Base-by-base conservation (phyloP, 495 filamentous ascomycete genomes). In the Penicillium robsamsonii region DNA sequence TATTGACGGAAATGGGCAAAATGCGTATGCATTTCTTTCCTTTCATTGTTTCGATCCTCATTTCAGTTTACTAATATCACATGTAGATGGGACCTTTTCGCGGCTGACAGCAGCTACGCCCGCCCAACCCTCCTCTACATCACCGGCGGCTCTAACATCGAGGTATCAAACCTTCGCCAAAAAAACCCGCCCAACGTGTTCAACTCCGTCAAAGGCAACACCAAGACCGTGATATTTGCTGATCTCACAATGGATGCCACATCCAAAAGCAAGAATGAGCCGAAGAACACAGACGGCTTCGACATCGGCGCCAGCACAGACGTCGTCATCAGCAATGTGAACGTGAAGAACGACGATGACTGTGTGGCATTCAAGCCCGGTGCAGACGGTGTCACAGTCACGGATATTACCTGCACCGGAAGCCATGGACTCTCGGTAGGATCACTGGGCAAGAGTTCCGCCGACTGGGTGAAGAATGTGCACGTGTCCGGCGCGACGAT, bases 351-450 rank as follows among this genome's bases (percentile, higher is more conserved):
- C 51, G 66, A 77, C 45, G 76, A 79, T 40, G 74, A 77, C 67
- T 79, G 75, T 37, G 69, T 79, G 11, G 76, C 75, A 0, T 75
- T 79, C 47, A 78, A 78, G 41, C 70, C 75, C 0, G 72, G 74
- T 12, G 63, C 70, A 3, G 67, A 75, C 46, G 68, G 69, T 35
- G 63, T 76, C 12, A 74, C 68, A 0, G 71, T 75, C 3, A 66
- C 56, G 2, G 56, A 63, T 20, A 68, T 75, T 7, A 69, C 66
- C 29, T 78, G 75, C 58, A 73, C 61, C n/a, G 75, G 75, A 8
- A 73, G 70, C 9, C 75, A 78, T 45, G 75, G 75, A 4, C 44
- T 78, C 1, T 75, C 71, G 4, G 72, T 78, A 6, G 75, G 75
- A 3, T 72, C 69, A 1, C 55, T 76, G 31, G 72, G 73, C 0